Percentiles rank a stretch among this genome's conserved stretches.
These are phyloP conservation scores for Colletotrichum chrysophilum DNA, from an alignment of 2,329 filamentous ascomycete species.

Conservation along the genomic window DNA sequence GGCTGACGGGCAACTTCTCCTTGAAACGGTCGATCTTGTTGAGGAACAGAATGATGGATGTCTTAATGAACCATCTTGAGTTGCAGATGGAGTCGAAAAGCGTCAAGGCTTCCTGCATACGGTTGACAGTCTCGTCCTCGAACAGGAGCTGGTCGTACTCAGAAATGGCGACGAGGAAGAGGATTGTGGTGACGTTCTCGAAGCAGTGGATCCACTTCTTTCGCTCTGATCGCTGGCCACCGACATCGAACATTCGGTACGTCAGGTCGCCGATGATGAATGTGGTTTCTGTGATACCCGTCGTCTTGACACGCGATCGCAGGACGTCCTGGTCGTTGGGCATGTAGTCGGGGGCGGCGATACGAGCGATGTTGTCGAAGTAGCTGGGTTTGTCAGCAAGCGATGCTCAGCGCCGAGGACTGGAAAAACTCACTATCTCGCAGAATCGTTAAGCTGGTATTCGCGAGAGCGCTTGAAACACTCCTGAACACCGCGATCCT, in stretches of 20 bases:
- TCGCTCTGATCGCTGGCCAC: conserved; percentile 92
- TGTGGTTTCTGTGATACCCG: conserved; percentile 94
- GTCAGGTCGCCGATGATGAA: conserved; percentile 95
- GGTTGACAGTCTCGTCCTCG: conserved; percentile 94
- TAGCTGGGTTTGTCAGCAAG: conserved; percentile 63
- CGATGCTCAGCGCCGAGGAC: conserved; percentile 31
- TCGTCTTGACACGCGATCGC: conserved; percentile 95
- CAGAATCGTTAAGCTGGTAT: conserved; percentile 96
- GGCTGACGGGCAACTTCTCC: conserved; percentile 80
- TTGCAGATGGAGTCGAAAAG: conserved; percentile 89
- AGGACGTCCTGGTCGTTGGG: conserved; percentile 96
- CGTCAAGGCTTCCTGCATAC: conserved; percentile 89
- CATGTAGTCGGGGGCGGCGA: conserved; percentile 89
- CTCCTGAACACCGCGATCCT: conserved; percentile 89
- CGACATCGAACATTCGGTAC: conserved; percentile 97
- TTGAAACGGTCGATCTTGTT: conserved; percentile 93
- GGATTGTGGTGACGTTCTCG: conserved; percentile 95
- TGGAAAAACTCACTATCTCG: conserved; percentile 79
- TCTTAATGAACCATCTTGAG: conserved; percentile 89
- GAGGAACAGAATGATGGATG: conserved; percentile 85
- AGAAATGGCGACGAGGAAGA: conserved; percentile 95
- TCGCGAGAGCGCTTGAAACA: conserved; percentile 96
- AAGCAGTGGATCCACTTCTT: conserved; percentile 99
- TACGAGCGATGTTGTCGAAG: conserved; percentile 93
- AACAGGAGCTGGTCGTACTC: conserved; percentile 97